Evolutionary conservation across 2,329 filamentous ascomycete species (phyloP).

Genomic region (Blastomyces gilchristii): DNA sequence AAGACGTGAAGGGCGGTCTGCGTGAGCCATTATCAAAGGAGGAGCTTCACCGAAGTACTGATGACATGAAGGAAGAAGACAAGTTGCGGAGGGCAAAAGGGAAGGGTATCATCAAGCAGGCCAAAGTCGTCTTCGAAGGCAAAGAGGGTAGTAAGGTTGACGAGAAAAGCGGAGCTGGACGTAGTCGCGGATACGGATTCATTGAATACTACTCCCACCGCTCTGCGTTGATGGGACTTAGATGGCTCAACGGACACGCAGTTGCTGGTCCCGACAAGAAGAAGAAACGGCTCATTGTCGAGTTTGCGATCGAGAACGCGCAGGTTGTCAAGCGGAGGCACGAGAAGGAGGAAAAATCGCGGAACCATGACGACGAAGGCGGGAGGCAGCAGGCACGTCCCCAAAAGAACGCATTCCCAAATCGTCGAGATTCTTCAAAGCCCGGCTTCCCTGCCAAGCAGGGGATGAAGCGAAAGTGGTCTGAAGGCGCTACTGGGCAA

Average conservation of each 20-base stretch:
- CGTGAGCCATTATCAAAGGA: constrained; percentile 79
- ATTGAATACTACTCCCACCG: constrained; percentile 93
- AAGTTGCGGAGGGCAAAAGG: constrained; percentile 67
- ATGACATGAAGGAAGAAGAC: constrained; percentile 72
- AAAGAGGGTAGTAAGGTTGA: constrained; percentile 72
- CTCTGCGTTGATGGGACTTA: constrained; percentile 85
- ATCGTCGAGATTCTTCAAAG: constrained; percentile 9
- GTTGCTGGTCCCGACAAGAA: constrained; percentile 34
- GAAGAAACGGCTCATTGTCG: constrained; percentile 79
- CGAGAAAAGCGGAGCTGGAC: constrained; percentile 65
- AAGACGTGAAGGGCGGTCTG: constrained; percentile 68
- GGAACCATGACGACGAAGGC: constrained; percentile 23
- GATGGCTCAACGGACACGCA: constrained; percentile 78
- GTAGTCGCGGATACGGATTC: constrained; percentile 90
- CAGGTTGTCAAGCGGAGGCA: constrained; percentile 79
- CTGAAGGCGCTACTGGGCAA: constrained; percentile 10
- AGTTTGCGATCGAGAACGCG: constrained; percentile 96
- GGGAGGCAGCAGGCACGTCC: constrained; percentile 6
- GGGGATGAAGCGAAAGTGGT: constrained; percentile 28
- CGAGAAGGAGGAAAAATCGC: constrained; percentile 50
- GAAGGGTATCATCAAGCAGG: constrained; percentile 80
- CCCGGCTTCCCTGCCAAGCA: constrained; percentile 13
- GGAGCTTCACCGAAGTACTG: constrained; percentile 68
- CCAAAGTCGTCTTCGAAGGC: constrained; percentile 90
- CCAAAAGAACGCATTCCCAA: constrained; percentile 16